These are phyloP conservation scores for Thelonectria rubi DNA, from an alignment of 2,329 filamentous ascomycete species.

Conservation along the genomic window DNA sequence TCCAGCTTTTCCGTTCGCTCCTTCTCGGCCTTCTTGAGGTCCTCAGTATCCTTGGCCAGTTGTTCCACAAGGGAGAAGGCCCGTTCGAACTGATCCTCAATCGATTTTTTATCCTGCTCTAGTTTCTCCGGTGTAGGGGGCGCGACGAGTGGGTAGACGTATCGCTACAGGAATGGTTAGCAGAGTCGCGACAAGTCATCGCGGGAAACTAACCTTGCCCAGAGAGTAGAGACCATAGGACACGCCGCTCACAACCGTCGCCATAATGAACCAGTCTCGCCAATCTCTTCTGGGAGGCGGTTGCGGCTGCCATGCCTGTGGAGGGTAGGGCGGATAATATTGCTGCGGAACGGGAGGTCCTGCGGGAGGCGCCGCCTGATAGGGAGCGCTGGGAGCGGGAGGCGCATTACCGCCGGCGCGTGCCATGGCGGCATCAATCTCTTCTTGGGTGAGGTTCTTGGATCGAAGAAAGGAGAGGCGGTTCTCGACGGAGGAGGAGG, in stretches of 20 bases:
- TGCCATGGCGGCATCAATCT: slow-evolving; percentile 85
- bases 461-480: slow-evolving; percentile 91
- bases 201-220: slow-evolving; percentile 72
- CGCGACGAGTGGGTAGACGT: slow-evolving; percentile 88
- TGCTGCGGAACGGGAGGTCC: slow-evolving; percentile 55
- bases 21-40: slow-evolving; percentile 86
- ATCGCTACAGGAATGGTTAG: slow-evolving; percentile 68
- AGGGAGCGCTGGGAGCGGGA: slow-evolving; percentile 51
- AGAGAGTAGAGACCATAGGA: slow-evolving; percentile 89
- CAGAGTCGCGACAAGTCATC: neutral
- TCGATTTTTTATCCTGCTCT: slow-evolving; percentile 90
- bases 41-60: slow-evolving; percentile 86
- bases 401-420: slow-evolving; percentile 72
- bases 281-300: slow-evolving; percentile 84
- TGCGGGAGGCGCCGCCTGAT: slow-evolving; percentile 56
- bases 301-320: slow-evolving; percentile 66
- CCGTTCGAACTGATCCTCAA: slow-evolving; percentile 93
- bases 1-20: slow-evolving; percentile 86
- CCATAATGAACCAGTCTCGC: slow-evolving; percentile 99
- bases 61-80: slow-evolving; percentile 93
- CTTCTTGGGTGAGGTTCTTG: slow-evolving; percentile 96
- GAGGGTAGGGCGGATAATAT: slow-evolving; percentile 60
- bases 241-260: slow-evolving; percentile 89
- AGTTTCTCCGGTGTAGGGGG: slow-evolving; percentile 94
- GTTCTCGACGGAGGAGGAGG: slow-evolving; percentile 89